phyloP scores from a whole-genome alignment of 176 grass and related monocot genomes.

The Bromus sterilis region DNA sequence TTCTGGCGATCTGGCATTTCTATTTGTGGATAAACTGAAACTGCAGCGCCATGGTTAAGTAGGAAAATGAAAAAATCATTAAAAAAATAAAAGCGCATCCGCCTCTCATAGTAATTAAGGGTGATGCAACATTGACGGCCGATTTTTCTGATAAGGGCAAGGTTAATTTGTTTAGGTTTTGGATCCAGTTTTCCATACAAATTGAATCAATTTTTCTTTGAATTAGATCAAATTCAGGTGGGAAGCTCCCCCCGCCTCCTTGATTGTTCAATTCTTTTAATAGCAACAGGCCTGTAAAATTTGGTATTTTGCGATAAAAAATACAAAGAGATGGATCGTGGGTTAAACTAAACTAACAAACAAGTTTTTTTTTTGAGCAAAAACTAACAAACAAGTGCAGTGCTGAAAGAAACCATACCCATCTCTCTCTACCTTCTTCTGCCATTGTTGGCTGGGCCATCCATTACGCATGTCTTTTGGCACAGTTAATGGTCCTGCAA shows the following conservation, averaged over 20 bases:
- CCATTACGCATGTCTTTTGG: slow-evolving; percentile 11
- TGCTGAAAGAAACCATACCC: slow-evolving; percentile 7
- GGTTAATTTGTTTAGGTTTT: too few species aligned
- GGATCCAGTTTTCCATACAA: too few species aligned
- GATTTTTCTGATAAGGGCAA: slow-evolving; percentile 11
- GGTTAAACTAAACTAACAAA: slow-evolving; percentile 20
- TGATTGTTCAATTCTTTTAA: too few species aligned
- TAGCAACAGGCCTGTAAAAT: neutral
- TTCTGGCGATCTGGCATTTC: neutral
- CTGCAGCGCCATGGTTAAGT: neutral
- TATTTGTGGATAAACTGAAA: neutral
- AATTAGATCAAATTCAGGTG: too few species aligned
- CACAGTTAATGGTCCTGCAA: slow-evolving; percentile 13
- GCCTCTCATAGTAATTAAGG: neutral
- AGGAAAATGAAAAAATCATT: neutral
- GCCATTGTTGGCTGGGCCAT: neutral
- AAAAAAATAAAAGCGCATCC: neutral
- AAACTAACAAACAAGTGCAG: slow-evolving; percentile 15
- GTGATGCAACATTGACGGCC: neutral
- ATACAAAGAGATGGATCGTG: neutral
- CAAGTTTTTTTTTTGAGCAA: too few species aligned
- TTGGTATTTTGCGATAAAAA: neutral
- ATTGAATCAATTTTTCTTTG: too few species aligned
- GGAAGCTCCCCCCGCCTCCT: too few species aligned
- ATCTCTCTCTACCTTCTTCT: slow-evolving; percentile 14